These are phyloP conservation scores for Apophysomyces ossiformis DNA, from an alignment of 371 early-diverging fungal species.

Conservation along the genomic window DNA sequence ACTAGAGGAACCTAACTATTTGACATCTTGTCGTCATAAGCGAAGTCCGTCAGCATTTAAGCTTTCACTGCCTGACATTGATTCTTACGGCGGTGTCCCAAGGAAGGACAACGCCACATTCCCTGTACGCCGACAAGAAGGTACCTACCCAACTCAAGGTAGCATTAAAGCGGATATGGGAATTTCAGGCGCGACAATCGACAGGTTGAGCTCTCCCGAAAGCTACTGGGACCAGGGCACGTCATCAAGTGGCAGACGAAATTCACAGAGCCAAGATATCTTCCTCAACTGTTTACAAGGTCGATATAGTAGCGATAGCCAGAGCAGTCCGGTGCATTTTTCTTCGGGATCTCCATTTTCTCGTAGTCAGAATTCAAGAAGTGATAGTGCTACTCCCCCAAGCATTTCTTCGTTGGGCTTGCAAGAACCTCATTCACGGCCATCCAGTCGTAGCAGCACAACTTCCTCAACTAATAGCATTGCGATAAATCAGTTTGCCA, in stretches of 20 bases:
- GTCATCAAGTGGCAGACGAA: neutral
- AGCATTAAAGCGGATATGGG: neutral
- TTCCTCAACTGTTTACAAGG: neutral
- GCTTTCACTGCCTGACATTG: neutral
- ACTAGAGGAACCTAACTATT: neutral
- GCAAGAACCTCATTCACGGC: constrained; percentile 16
- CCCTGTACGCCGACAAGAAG: neutral
- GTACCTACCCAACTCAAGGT: neutral
- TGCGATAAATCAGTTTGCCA: constrained; percentile 14
- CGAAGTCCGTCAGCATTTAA: neutral
- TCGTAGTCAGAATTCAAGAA: neutral
- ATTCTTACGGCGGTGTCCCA: neutral
- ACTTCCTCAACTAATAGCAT: constrained; percentile 26
- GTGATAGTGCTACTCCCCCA: neutral
- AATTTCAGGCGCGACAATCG: neutral
- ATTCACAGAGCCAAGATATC: neutral
- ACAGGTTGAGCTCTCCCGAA: neutral
- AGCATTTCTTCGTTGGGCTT: neutral
- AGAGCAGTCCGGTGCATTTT: neutral
- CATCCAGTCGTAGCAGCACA: constrained; percentile 31
- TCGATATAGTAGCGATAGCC: neutral
- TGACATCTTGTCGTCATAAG: neutral
- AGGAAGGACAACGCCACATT: neutral
- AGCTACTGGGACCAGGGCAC: neutral
- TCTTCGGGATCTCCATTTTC: neutral